Evolutionary conservation across 441 rosid species (phyloP), one percentile per base, ranked within the genome.

Genomic region (Adansonia madagascariensis): DNA sequence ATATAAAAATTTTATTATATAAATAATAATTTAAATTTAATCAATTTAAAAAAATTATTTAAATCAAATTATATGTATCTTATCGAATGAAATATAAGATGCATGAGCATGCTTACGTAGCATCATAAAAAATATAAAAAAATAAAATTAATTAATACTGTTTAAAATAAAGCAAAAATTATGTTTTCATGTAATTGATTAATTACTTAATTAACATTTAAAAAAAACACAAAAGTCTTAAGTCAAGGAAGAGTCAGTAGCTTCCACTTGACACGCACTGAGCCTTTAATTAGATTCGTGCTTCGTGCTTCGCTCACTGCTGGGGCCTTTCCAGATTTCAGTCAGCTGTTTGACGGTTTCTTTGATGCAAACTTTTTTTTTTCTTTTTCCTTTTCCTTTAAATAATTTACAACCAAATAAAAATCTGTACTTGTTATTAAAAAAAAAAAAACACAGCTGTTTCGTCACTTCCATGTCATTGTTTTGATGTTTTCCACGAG

Each of bases 401-500:
- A 56, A 20, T 20, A 27, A 20, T 20, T 11, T 14, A 47, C 52
- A 47, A 20, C 8, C 20, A 57, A 20, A 57, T 8, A 47, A 11
- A 20, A 18, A 8, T 49, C 17, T 69, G 39, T 27, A 12, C 47
- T 39, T 50, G 18, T 64, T 18, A 72, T 50, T 35, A n/a, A 72
- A 8, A 10, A 9, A 56, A 43, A 4, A 6, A 60, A 49, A 6
- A 49, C 31, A 31, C 59, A 31, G 77, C 71, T 63, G 71, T 75
- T 57, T 52, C 35, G 35, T 27, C 20, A 41, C 41, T 27, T 63
- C 0, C 64, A 41, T 27, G 44, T 44, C 70, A 14, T 68, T 73
- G 82, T 55, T 27, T 27, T 27, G 35, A 27, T 27, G 35, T 27
- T 79, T 55, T 68, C 39, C 73, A 73, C 85, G 85, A 55, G 74